Percentiles rank a stretch among this genome's conserved stretches.
Evolutionary conservation across 2,329 filamentous ascomycete genomes (phyloP).

Genomic region (Diplocarpon rosae): DNA sequence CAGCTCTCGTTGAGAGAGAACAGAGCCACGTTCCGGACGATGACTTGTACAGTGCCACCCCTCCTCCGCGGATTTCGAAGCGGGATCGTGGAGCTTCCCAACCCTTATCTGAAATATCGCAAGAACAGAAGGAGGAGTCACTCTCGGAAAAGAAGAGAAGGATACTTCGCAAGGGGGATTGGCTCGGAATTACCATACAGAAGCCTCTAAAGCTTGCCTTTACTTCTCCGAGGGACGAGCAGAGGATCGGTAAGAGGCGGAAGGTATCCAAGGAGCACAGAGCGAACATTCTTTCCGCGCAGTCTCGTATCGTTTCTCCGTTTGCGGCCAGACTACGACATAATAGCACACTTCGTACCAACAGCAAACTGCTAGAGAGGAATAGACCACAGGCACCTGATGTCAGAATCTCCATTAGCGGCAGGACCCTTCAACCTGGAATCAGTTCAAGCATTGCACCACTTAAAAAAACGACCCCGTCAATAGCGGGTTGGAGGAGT

Average conservation of each 20-base stretch:
- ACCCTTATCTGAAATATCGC: not conserved
- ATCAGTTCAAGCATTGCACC: conserved; percentile 19
- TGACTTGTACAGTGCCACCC: conserved; percentile 19
- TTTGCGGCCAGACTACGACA: conserved; percentile 6
- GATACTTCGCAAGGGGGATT: conserved; percentile 23
- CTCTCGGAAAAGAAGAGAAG: conserved; percentile 20
- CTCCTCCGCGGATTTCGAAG: conserved; percentile 9
- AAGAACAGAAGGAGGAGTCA: conserved; percentile 6
- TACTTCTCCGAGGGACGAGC: conserved; percentile 11
- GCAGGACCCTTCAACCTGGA: conserved; percentile 16
- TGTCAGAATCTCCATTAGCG: conserved; percentile 25
- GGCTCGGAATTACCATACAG: conserved; percentile 23
- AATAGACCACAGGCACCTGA: conserved; percentile 7
- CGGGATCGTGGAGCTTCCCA: conserved; percentile 9
- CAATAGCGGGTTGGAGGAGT: not conserved
- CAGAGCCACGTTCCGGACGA: conserved; percentile 8
- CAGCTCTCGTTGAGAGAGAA: conserved; percentile 4
- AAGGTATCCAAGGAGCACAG: conserved; percentile 15
- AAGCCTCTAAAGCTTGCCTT: conserved; percentile 19
- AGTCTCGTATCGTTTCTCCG: conserved; percentile 13
- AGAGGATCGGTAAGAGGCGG: conserved; percentile 23
- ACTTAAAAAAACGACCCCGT: conserved; percentile 1
- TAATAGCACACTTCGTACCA: not conserved
- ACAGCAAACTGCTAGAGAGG: not conserved
- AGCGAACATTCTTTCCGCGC: conserved; percentile 17